A percentile compares a stretch with the other conserved stretches of the same genome.
These are phyloP conservation scores for Cladosporium sp. DNA, from an alignment of 2,329 filamentous ascomycete species.

Conservation along the genomic window DNA sequence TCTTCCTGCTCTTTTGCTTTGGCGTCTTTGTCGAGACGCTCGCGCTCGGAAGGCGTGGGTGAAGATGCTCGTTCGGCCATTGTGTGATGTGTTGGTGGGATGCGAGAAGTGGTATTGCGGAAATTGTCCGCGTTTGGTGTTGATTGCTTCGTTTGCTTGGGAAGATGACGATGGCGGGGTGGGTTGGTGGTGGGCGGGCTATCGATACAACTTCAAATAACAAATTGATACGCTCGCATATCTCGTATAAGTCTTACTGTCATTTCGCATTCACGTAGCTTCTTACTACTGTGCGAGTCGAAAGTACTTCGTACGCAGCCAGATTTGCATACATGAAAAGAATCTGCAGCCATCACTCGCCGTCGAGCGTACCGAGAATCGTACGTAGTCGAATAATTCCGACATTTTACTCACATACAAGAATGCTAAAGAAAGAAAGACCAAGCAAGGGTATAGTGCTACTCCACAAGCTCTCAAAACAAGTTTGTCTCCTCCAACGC, in stretches of 20 bases:
- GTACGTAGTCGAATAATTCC: no score
- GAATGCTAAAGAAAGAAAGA: not conserved
- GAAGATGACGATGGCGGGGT: not conserved
- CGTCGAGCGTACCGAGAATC: no score
- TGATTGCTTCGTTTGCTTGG: not conserved
- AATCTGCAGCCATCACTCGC: no score
- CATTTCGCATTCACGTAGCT: no score
- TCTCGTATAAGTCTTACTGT: no score
- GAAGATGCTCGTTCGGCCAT: constrained; percentile 31
- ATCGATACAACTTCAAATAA: no score
- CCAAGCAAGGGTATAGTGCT: not conserved
- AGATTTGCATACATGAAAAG: no score
- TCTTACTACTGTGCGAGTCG: no score
- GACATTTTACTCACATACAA: not conserved
- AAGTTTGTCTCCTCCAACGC: not conserved
- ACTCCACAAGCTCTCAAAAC: not conserved
- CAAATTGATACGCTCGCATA: no score
- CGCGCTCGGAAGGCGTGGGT: constrained; percentile 51
- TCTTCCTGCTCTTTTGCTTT: constrained; percentile 75
- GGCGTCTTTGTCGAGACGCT: constrained; percentile 53
- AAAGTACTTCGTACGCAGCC: no score
- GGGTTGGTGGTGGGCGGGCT: no score
- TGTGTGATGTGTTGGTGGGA: not conserved
- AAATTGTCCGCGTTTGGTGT: constrained; percentile 4
- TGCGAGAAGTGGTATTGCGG: not conserved